A percentile compares a stretch with the other conserved stretches of the same genome.
phyloP scores from a whole-genome alignment of 2,329 filamentous ascomycete species.

The Aspergillus brasiliensis region DNA sequence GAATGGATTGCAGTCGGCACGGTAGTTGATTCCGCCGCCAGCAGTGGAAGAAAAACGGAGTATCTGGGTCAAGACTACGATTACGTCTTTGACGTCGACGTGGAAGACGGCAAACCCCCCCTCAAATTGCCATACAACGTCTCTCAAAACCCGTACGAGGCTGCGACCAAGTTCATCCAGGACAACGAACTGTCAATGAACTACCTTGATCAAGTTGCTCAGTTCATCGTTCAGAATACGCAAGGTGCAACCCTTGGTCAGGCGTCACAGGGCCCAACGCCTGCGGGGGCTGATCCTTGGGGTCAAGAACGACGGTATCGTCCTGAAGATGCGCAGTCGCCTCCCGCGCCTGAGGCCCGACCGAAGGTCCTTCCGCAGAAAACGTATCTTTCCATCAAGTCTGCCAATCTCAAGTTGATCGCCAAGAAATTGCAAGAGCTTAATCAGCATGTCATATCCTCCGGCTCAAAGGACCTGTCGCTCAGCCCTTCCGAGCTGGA shows the following conservation, averaged over 20 bases:
- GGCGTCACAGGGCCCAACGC: conserved; percentile 46
- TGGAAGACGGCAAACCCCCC: conserved; percentile 89
- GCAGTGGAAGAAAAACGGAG: conserved; percentile 74
- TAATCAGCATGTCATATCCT: conserved; percentile 67
- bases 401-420: conserved; percentile 70
- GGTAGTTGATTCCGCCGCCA: conserved; percentile 85
- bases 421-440: conserved; percentile 75
- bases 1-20: conserved; percentile 91
- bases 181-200: conserved; percentile 84
- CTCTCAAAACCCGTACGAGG: conserved; percentile 88
- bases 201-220: conserved; percentile 88
- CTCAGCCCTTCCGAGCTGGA: conserved; percentile 72
- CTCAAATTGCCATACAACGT: conserved; percentile 94
- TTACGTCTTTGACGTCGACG: conserved; percentile 94
- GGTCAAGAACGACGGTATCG: conserved; percentile 78
- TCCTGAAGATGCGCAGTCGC: conserved; percentile 62
- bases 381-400: conserved; percentile 74
- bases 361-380: conserved; percentile 74
- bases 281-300: conserved; percentile 68
- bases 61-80: conserved; percentile 89
- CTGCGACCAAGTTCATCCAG: conserved; percentile 85
- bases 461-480: conserved; percentile 71
- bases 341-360: conserved; percentile 41
- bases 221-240: conserved; percentile 89
- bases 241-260: conserved; percentile 81